phyloP scores from a whole-genome alignment of 176 grass and related monocot genomes.

The Musa beccarii region DNA sequence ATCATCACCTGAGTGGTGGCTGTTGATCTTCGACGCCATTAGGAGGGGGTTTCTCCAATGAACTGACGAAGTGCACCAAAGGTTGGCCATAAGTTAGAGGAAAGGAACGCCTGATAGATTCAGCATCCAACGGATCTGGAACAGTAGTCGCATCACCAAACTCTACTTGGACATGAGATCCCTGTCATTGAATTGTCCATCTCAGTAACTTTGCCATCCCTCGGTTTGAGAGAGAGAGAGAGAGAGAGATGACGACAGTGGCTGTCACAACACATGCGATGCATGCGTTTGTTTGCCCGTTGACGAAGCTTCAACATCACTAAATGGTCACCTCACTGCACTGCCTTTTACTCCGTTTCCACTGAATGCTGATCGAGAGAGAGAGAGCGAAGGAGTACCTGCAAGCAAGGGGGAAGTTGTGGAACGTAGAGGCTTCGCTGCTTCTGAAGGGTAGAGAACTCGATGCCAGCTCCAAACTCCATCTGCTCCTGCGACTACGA shows the following conservation, averaged over 20 bases:
- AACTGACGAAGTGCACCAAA: slow-evolving; percentile 4
- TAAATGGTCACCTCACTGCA: background rate
- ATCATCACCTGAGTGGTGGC: background rate
- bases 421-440: slow-evolving; percentile 10
- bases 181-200: background rate
- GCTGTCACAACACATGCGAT: no score
- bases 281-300: no score
- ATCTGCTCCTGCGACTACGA: background rate
- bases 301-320: background rate
- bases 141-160: background rate
- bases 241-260: background rate
- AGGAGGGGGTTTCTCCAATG: background rate
- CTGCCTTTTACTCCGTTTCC: background rate
- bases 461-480: background rate
- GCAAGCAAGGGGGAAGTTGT: background rate
- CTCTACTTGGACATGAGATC: slow-evolving; percentile 1
- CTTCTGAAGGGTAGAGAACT: slow-evolving; percentile 10
- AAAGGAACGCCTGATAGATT: slow-evolving; percentile 7
- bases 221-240: background rate
- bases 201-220: background rate
- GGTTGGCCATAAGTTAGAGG: slow-evolving; percentile 4
- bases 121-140: slow-evolving; percentile 10
- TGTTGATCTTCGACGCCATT: background rate
- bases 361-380: background rate
- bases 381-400: background rate